Evolutionary conservation across 306 rosid genomes (phyloP), one percentile per base, ranked within the genome.

Genomic region (Gastrolobium bilobum): DNA sequence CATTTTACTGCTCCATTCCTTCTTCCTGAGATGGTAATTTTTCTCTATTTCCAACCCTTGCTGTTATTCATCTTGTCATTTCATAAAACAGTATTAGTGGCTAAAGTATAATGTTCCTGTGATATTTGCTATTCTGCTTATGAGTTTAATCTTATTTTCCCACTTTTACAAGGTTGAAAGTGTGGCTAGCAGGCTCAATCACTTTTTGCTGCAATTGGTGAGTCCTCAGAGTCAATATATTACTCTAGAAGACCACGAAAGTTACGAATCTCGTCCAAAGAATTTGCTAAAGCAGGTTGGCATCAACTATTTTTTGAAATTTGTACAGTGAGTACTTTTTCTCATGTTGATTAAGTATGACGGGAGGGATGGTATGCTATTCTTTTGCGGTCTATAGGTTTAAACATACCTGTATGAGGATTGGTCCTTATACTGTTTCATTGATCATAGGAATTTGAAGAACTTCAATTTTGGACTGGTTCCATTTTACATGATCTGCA

Each of bases 141-240:
- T 37, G 13, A 68, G 43, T 39, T 57, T 14, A 51, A 9, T 81
- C 42, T 31, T 54, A 5, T 69, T 39, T 81, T 14, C 5, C 26
- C 38, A 53, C 77, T 43, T 71, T 73, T 79, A 68, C 69, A 86
- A 96, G 99, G 98, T 96, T 60, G 99, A 96, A 68, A 87, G 99
- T 81, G 99, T 96, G 75, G 99, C 99, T 60, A 93, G 99, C 84
- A 96, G 93, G 99, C 98, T 96, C 82, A 96, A 93, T 90, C 93
- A 96, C 68, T 96, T 96, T 86, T 86, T 96, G 77, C 82, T 93
- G 81, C 99, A 96, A 87, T 88, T 96, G 78, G 99, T 91, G 75
- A 98, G 99, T 71, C 99, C 99, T 58, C 99, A 96, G 76, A 89
- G 98, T 80, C 93, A 79, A 88, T 93, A 97, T 5, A 98, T 96